These are phyloP conservation scores for Keithomyces neogunnii DNA, from an alignment of 2,329 filamentous ascomycete genomes.

Conservation along the genomic window DNA sequence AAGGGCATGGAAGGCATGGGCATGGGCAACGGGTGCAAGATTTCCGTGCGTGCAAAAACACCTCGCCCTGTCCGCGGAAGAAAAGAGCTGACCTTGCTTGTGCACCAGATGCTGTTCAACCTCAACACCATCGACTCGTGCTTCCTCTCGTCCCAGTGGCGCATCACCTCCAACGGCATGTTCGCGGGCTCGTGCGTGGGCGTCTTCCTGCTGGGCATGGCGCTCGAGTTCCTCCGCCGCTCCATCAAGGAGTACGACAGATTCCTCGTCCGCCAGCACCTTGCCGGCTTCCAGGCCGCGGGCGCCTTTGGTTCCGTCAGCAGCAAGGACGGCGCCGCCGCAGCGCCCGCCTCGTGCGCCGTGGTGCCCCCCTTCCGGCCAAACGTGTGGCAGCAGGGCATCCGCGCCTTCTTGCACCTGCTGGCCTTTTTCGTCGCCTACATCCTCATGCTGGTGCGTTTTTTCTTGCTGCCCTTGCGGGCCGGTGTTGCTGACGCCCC, in stretches of 20 bases:
- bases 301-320: conserved; percentile 11
- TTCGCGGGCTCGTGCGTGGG: conserved; percentile 78
- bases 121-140: conserved; percentile 63
- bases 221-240: conserved; percentile 65
- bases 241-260: conserved; percentile 64
- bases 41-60: conserved; percentile 18
- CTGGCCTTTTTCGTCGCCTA: conserved; percentile 68
- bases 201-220: conserved; percentile 63
- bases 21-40: conserved; percentile 29
- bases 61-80: not conserved
- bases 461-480: no score
- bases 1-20: conserved; percentile 11
- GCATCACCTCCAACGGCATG: conserved; percentile 58
- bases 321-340: conserved; percentile 12
- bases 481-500: no score
- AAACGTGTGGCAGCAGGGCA: conserved; percentile 53
- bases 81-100: not conserved
- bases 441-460: conserved; percentile 58
- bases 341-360: conserved; percentile 3
- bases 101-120: conserved; percentile 66
- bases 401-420: conserved; percentile 60
- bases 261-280: conserved; percentile 48
- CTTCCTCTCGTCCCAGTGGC: conserved; percentile 64
- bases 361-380: conserved; percentile 39
- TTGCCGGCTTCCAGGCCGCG: conserved; percentile 20